A percentile compares a stretch with the other conserved stretches of the same genome.
phyloP scores from a whole-genome alignment of 495 filamentous ascomycete genomes.

The Podospora conica region DNA sequence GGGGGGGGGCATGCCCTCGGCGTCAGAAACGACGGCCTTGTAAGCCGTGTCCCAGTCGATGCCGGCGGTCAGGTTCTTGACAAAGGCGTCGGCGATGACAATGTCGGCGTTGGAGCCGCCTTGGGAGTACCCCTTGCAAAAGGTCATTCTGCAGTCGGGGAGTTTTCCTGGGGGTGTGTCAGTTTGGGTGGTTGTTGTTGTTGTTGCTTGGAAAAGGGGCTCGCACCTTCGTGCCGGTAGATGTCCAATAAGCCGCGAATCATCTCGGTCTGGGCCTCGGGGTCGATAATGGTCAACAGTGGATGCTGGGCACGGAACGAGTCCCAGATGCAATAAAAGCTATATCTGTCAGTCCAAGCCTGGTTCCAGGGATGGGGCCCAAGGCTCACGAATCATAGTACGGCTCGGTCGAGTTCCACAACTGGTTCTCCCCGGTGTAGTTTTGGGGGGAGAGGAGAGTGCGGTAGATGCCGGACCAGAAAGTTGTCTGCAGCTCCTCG shows the following conservation, averaged over 20 bases:
- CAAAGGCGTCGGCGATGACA: conserved; percentile 58
- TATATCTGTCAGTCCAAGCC: conserved; percentile 3
- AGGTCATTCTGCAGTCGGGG: conserved; percentile 53
- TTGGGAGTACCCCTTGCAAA: conserved; percentile 64
- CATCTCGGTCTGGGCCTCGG: conserved; percentile 58
- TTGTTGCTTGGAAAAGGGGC: conserved; percentile 23
- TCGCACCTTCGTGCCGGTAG: conserved; percentile 57
- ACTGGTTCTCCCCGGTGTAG: conserved; percentile 67
- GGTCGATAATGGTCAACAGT: conserved; percentile 61
- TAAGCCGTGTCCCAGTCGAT: conserved; percentile 66
- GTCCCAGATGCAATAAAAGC: conserved; percentile 72
- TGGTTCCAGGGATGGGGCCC: conserved; percentile 18
- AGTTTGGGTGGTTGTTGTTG: conserved; percentile 21
- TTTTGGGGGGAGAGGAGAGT: conserved; percentile 63
- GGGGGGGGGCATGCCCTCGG: conserved; percentile 44
- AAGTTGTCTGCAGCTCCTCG: conserved; percentile 51
- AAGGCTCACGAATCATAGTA: conserved; percentile 59
- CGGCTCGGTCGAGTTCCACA: conserved; percentile 66
- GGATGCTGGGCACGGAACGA: conserved; percentile 65
- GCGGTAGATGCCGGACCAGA: conserved; percentile 65
- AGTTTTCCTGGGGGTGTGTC: conserved; percentile 37
- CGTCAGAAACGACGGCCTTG: conserved; percentile 63
- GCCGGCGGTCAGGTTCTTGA: conserved; percentile 55
- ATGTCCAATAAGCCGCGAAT: conserved; percentile 61
- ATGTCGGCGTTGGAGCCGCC: conserved; percentile 72